These are phyloP conservation scores for Inonotus hispidus DNA, from an alignment of 1,284 basidiomycete species.

Conservation along the genomic window DNA sequence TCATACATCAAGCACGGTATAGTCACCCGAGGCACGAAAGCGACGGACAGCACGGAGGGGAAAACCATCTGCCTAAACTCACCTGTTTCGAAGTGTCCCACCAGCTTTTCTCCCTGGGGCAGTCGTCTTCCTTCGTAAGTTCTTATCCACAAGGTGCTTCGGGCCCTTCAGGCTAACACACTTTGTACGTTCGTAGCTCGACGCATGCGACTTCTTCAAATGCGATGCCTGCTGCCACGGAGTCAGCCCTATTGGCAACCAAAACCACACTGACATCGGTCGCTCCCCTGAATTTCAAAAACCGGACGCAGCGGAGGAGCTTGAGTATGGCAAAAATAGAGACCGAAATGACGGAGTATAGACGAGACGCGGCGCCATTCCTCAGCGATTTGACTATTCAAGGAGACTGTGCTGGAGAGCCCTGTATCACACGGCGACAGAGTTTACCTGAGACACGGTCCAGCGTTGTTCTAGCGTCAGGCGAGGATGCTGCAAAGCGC, in stretches of 20 bases:
- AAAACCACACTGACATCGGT: not conserved
- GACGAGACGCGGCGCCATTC: not conserved
- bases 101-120: not conserved
- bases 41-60: not conserved
- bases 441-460: not conserved
- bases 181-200: not conserved
- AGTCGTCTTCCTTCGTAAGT: not conserved
- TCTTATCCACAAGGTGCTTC: not conserved
- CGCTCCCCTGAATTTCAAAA: slow-evolving; percentile 13
- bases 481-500: not conserved
- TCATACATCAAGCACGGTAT: not conserved
- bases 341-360: not conserved
- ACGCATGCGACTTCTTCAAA: not conserved
- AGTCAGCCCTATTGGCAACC: not conserved
- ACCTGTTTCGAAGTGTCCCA: not conserved
- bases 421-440: not conserved
- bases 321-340: slow-evolving; percentile 11
- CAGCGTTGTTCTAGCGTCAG: not conserved
- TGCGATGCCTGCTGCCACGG: not conserved
- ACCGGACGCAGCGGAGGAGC: slow-evolving; percentile 9
- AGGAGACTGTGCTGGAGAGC: not conserved
- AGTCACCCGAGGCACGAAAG: not conserved
- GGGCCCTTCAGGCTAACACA: not conserved
- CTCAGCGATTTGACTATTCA: not conserved
- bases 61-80: slow-evolving; percentile 9